Evolutionary conservation across 2,329 filamentous ascomycete species (phyloP), one percentile per base, ranked within the genome.

Genomic region (Colletotrichum sp.): DNA sequence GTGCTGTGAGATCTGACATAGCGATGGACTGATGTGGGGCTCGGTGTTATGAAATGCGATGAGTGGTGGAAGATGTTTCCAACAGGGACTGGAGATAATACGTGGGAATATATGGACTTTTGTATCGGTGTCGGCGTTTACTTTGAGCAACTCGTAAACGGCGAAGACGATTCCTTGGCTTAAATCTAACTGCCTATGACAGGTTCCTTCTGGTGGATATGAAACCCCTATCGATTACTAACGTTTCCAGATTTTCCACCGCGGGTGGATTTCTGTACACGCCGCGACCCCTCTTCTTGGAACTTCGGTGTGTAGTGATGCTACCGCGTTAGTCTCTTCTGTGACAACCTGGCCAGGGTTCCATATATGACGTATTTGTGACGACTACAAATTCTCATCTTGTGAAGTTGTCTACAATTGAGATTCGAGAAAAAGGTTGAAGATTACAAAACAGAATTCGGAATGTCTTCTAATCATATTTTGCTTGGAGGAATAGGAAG

Each of bases 1-100:
- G 76, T 32, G 78, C 74, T 12, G 64, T 71, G 9, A 74, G 68
- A 8, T 66, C 58, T 5, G 72, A 63, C 72, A 74, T 74, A 1
- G 18, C 38, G 5, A 26, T 14, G 2, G 18, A 32, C 6, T n/a
- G 56, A 61, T 61, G 14, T 21, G 28, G 43, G 43, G 18, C 10
- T 52, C 10, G n/a, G 2, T 21, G 0, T 13, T 21, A 1, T 1
- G n/a, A 21, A 21, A 24, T 7, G 43, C 12, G n/a, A 52, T 21
- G n/a, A 52, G 12, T 13, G 10, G n/a, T 13, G 6, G n/a, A 52
- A 13, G 43, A n/a, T 4, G n/a, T 7, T n/a, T 38, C 36, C n/a
- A 13, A 21, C n/a, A n/a, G 12, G n/a, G 43, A 4, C 6, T 21
- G 43, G 0, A 21, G n/a, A 21, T 52, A 21, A 7, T 21, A n/a